A percentile compares a stretch with the other conserved stretches of the same genome.
phyloP scores from a whole-genome alignment of 345 rosid genomes.

The Ceriops zippeliana region DNA sequence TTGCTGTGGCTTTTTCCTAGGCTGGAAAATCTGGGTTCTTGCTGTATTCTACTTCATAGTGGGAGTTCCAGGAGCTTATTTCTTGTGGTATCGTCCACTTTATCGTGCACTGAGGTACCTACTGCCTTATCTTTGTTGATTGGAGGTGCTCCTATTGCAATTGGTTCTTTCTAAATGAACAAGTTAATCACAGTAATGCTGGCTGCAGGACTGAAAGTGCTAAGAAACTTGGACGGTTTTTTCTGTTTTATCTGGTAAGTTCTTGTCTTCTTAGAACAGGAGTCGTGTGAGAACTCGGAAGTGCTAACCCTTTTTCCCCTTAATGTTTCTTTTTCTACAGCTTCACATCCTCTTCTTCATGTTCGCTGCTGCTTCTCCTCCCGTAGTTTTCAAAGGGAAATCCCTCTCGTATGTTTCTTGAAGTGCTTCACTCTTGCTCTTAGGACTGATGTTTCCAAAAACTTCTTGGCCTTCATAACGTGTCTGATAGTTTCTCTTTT shows the following conservation, averaged over 20 bases:
- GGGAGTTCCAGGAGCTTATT: constrained; percentile 66
- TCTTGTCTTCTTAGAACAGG: neutral
- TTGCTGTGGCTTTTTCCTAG: constrained; percentile 30
- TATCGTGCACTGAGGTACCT: constrained; percentile 83
- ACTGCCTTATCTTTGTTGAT: neutral
- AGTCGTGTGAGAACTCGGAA: neutral
- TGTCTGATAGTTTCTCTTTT: constrained; percentile 3
- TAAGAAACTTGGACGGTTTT: constrained; percentile 31
- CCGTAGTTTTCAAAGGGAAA: constrained; percentile 32
- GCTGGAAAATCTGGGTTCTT: constrained; percentile 90
- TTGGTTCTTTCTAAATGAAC: neutral
- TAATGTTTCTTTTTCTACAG: constrained; percentile 3
- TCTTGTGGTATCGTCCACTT: constrained; percentile 83
- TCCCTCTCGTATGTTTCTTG: constrained; percentile 28
- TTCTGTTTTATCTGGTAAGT: constrained; percentile 27
- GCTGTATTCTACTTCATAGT: constrained; percentile 79
- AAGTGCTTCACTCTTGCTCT: neutral
- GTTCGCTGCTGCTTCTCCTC: constrained; percentile 35
- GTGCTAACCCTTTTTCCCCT: neutral
- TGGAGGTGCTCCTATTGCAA: neutral
- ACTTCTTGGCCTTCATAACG: neutral
- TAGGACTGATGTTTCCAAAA: neutral
- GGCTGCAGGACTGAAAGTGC: constrained; percentile 30
- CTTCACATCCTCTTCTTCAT: constrained; percentile 34
- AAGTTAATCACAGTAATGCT: neutral